Evolutionary conservation across 139 green algal species (phyloP).

Genomic region (Trebouxia sp.): DNA sequence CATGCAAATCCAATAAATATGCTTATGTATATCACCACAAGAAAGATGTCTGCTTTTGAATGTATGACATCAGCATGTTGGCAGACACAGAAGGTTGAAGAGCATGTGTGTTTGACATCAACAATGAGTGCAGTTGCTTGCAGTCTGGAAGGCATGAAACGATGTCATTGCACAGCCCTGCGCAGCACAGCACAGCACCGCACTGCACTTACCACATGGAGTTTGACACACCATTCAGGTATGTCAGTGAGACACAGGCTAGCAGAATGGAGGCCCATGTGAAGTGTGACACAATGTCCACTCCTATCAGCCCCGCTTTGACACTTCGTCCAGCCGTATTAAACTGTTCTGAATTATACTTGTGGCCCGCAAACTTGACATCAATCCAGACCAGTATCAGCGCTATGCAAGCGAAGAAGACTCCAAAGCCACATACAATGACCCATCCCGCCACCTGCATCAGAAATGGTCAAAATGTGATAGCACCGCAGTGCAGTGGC

Average conservation of each 20-base stretch:
- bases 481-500: no score
- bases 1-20: no score
- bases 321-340: conserved; percentile 69
- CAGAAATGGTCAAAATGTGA: no score
- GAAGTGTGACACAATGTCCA: conserved; percentile 18
- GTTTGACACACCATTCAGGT: background rate
- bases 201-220: conserved; percentile 11
- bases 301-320: conserved; percentile 51
- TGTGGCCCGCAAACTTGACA: conserved; percentile 29
- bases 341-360: conserved; percentile 45
- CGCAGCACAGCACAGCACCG: background rate
- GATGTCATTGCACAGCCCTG: no score
- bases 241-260: conserved; percentile 37
- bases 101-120: no score
- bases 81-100: no score
- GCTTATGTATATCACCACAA: no score
- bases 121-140: no score
- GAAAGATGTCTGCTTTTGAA: no score
- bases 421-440: conserved; percentile 13
- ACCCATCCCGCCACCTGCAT: conserved; percentile 27
- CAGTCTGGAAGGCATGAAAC: no score
- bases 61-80: no score
- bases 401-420: conserved; percentile 22
- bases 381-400: conserved; percentile 30
- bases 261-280: conserved; percentile 72